Percentiles rank a stretch among this genome's conserved stretches.
phyloP scores from a whole-genome alignment of 495 filamentous ascomycete species.

The Neurospora discreta region DNA sequence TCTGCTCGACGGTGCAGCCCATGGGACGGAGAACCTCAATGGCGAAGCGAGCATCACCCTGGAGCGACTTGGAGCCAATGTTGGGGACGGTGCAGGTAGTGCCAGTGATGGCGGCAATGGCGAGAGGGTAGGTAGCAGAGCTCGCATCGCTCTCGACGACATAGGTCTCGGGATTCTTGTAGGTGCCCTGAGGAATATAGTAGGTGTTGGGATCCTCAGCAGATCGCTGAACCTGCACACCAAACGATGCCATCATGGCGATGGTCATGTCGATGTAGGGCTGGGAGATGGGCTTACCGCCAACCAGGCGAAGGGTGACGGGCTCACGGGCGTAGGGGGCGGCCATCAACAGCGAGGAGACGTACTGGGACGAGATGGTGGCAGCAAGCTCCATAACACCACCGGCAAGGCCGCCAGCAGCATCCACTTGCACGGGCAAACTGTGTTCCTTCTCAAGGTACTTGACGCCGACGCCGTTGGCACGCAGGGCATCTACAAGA shows the following conservation, averaged over 20 bases:
- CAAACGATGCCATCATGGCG: slow-evolving; percentile 93
- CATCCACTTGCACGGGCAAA: slow-evolving; percentile 72
- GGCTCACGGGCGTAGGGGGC: slow-evolving; percentile 92
- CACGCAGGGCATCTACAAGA: slow-evolving; percentile 80
- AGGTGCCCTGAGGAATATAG: slow-evolving; percentile 78
- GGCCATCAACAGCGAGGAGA: slow-evolving; percentile 92
- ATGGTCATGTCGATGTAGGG: slow-evolving; percentile 98
- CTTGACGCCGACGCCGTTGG: slow-evolving; percentile 71
- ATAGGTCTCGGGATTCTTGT: slow-evolving; percentile 78
- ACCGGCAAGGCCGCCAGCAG: slow-evolving; percentile 78
- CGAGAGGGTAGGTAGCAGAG: slow-evolving; percentile 92
- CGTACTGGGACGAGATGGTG: slow-evolving; percentile 93
- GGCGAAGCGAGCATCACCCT: slow-evolving; percentile 93
- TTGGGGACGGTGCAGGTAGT: slow-evolving; percentile 93
- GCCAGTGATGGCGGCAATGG: slow-evolving; percentile 88
- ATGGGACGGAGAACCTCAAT: slow-evolving; percentile 84
- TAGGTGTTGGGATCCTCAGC: slow-evolving; percentile 73
- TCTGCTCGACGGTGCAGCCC: slow-evolving; percentile 86
- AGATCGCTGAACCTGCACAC: slow-evolving; percentile 56
- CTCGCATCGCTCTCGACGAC: slow-evolving; percentile 94
- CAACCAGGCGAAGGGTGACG: slow-evolving; percentile 79
- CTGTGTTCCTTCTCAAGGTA: slow-evolving; percentile 74
- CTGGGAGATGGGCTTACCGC: slow-evolving; percentile 92
- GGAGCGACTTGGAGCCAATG: slow-evolving; percentile 81
- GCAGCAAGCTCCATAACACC: slow-evolving; percentile 86